Base-by-base conservation (phyloP, 139 green algal genomes). In the Dunaliella sp. region DNA sequence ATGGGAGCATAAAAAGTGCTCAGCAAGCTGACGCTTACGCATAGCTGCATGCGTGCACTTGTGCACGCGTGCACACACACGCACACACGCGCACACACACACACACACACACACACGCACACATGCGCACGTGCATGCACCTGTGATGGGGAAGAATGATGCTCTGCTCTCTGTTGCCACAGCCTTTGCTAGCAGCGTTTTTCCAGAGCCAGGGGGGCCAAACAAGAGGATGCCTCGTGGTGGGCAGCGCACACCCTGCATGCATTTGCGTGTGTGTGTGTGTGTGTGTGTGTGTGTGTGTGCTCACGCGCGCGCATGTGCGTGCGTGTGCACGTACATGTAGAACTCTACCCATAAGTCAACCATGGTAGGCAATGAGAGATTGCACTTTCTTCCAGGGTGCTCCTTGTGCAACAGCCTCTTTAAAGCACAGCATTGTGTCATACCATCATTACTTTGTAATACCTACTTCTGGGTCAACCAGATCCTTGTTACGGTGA, bases 151-250 rank as follows among this genome's bases (percentile, higher is more conserved):
- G 30, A 93, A 81, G 85, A 93, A 93, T 28, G 86, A 78, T 0
- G 89, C 86, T 3, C 83, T 35, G 77, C 85, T 89, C 82, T 92
- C 89, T 65, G 85, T 65, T 21, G 89, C 89, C 59, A 92, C 88
- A 0, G 89, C 89, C 25, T 86, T 77, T 28, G 89, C 89, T 32
- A 92, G 89, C 86, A 92, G 32, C n/a, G 89, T 90, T 85, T 92
- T 92, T 83, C 89, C 89, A 3, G 83, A 90, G 74, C 89, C 89
- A 0, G 89, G 89, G 0, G 89, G 89, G 12, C 89, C 89, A 84
- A 90, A 92, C 85, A 92, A 83, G 48, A 92, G 83, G 38, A 90
- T 79, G 72, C 87, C 89, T 22, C 85, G 85, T 1, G 89, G 86
- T 1, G 89, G 89, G 65, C 86, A 75, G 7, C 89, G 77, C 30